Conservation (phyloP, 2,329 filamentous ascomycete genomes). For the Calonectria pauciramosa region DNA sequence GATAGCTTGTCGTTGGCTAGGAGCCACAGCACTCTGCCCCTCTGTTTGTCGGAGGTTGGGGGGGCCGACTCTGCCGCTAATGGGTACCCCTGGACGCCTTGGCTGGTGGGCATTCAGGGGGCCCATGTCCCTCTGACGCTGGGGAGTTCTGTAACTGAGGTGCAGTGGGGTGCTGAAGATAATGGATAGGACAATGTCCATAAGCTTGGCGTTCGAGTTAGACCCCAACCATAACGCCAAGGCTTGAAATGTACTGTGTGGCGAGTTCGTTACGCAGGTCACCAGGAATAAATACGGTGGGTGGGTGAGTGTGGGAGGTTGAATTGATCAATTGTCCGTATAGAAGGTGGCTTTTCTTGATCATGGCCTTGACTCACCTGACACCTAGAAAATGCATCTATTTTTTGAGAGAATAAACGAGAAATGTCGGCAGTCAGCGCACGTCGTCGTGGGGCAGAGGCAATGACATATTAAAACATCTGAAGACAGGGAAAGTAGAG, state of each 20-base stretch:
- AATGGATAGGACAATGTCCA: conserved; percentile 3
- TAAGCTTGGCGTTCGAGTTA: conserved; percentile 21
- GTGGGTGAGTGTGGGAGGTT: neutral
- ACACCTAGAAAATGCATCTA: neutral
- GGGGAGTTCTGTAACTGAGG: conserved; percentile 27
- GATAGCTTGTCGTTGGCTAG: neutral
- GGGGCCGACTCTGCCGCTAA: conserved; percentile 13
- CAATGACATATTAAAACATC: neutral
- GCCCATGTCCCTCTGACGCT: conserved; percentile 23
- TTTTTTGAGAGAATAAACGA: neutral
- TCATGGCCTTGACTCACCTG: neutral
- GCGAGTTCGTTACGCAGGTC: neutral
- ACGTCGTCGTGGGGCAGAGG: neutral
- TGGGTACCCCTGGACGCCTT: conserved; percentile 12
- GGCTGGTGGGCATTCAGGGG: conserved; percentile 10
- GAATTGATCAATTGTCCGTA: neutral
- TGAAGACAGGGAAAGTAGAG: neutral
- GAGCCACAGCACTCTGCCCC: neutral
- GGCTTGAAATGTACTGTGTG: conserved; percentile 4
- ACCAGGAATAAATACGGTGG: neutral
- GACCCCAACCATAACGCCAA: neutral
- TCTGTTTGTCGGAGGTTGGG: neutral
- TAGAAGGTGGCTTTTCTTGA: conserved; percentile 4
- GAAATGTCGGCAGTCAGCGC: neutral
- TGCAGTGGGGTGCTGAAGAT: conserved; percentile 13